A percentile compares a stretch with the other conserved stretches of the same genome.
Conservation (phyloP, 2,329 filamentous ascomycete genomes). For the Diatrype stigma region DNA sequence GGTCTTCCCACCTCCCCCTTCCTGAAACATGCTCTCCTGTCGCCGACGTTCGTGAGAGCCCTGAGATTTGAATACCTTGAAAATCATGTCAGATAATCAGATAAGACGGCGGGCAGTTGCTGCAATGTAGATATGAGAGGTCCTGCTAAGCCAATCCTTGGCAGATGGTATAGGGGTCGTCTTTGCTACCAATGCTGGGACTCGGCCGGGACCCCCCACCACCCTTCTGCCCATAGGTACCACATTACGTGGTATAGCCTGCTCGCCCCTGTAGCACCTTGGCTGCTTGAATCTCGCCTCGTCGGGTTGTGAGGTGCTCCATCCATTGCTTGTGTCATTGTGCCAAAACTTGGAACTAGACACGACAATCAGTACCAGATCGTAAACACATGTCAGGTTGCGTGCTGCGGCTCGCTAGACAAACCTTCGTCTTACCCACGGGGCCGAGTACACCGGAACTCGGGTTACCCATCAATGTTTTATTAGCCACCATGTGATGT, state of each 20-base stretch:
- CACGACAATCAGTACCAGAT: no score
- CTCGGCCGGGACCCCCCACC: neutral
- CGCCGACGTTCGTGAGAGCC: conserved; percentile 1
- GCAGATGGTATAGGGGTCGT: neutral
- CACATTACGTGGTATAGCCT: conserved; percentile 1
- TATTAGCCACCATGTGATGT: no score
- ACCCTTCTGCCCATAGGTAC: neutral
- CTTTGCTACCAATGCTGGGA: conserved; percentile 5
- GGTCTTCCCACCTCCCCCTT: no score
- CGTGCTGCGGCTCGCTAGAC: no score
- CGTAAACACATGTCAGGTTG: no score
- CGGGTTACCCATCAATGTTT: no score
- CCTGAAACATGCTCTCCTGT: no score
- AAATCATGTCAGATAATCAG: conserved; percentile 22
- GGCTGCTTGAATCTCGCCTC: neutral
- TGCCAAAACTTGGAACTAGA: no score
- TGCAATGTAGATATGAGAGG: neutral
- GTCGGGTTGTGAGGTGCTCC: no score
- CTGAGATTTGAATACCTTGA: conserved; percentile 1
- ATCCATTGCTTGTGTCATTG: no score
- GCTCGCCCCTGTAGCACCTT: conserved; percentile 1
- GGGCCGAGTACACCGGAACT: no score
- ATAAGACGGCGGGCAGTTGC: conserved; percentile 12
- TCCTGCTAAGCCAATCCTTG: conserved; percentile 4
- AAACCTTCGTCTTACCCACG: no score